Base-by-base conservation (phyloP, 768 basidiomycete genomes). In the Lepiota brunneoincarnata region DNA sequence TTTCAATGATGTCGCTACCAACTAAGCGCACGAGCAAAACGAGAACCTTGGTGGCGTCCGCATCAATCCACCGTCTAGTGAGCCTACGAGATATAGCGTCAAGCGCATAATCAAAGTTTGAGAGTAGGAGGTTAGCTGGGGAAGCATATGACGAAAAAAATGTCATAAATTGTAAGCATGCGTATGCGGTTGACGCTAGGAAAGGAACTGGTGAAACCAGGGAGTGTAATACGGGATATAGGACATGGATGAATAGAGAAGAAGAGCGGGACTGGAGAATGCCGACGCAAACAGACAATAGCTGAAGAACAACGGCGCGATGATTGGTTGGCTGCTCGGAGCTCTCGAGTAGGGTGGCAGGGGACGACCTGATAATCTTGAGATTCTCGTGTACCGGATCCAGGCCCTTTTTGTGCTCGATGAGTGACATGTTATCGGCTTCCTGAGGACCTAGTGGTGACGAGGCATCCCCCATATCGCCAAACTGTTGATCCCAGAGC, bases 31-130 rank as follows among this genome's bases (percentile, higher is more conserved):
- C 81, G 65, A 98, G 84, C 23, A 94, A 72, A 12, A 84, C 81
- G 18, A 99, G 76, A 5, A 98, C 94, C 58, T 91, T 87, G 7
- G 95, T 90, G 0, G 96, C 96, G 31, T 90, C 85, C 1, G 91
- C 77, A 58, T 96, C 93, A 9, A 98, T 78, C 78, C 89, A 87
- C 56, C 87, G 78, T 15, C 83, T 80, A 10, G 86, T 85, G 21
- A 99, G 78, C 23, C 90, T 82, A 18, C 92, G 86, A 2, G 93
- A 91, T 14, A 96, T 87, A 2, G 89, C 83, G 61, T 98, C 93
- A 51, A 99, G 82, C 7, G 93, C 89, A 64, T 99, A 98, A 69
- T 99, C 96, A 60, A 96, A 96, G 68, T 99, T 97, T 18, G 95
- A 88, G 36, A 98, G 78, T 4, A 99, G 75, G 23, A 98, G 76